These are phyloP conservation scores for Botrytis galanthina DNA, from an alignment of 2,329 filamentous ascomycete species.

Conservation along the genomic window DNA sequence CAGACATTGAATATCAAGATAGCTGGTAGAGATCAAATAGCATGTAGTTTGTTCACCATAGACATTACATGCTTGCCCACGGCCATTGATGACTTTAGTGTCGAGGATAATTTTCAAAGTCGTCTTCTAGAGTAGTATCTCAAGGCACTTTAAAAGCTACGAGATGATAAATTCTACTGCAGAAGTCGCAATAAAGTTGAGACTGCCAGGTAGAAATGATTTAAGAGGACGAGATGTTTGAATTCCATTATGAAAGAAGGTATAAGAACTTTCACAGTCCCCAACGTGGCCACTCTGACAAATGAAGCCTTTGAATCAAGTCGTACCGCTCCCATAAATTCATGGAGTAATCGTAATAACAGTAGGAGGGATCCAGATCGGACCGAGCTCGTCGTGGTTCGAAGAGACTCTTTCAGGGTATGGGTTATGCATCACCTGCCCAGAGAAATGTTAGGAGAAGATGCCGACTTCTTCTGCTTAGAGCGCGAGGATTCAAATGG, in stretches of 20 bases:
- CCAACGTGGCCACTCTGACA: neutral
- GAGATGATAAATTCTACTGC: neutral
- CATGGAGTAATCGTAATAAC: neutral
- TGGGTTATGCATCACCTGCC: neutral
- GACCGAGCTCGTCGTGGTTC: neutral
- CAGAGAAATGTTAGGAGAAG: too few species aligned
- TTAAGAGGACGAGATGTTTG: neutral
- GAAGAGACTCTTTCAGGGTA: neutral
- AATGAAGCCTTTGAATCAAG: neutral
- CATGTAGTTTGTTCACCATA: conserved; percentile 43
- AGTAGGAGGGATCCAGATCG: neutral
- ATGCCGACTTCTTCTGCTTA: neutral
- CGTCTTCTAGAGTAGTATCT: neutral
- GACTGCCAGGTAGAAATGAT: neutral
- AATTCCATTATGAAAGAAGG: neutral
- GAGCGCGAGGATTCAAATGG: neutral
- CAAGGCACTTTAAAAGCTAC: neutral
- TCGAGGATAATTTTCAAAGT: neutral
- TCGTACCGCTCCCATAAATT: neutral
- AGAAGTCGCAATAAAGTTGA: neutral
- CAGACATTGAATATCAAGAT: conserved; percentile 40
- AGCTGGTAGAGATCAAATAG: conserved; percentile 45
- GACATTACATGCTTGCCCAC: conserved; percentile 41
- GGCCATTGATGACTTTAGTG: conserved; percentile 41
- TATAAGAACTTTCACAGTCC: neutral